Conservation (phyloP, 805 yeast genomes). For the Zygoascus tannicola region DNA sequence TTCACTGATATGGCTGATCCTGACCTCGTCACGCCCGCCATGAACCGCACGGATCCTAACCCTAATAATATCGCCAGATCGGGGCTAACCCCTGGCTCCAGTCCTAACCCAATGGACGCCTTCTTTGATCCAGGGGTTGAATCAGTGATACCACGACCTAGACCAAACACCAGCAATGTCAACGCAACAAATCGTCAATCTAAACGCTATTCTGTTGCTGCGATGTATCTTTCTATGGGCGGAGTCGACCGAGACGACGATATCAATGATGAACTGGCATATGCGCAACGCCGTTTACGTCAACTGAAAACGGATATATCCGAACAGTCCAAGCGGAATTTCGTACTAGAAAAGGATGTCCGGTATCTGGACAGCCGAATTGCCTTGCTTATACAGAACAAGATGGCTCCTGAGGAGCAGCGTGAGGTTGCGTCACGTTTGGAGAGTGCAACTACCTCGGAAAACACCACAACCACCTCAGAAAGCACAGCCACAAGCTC, state of each 20-base stretch:
- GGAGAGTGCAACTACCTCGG: slow-evolving; percentile 16
- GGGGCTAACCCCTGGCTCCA: too few relatives aligned
- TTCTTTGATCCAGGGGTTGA: too few relatives aligned
- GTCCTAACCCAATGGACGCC: too few relatives aligned
- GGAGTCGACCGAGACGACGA: slow-evolving; percentile 29
- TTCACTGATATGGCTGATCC: too few relatives aligned
- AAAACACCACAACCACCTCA: neutral
- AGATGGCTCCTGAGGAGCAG: slow-evolving; percentile 30
- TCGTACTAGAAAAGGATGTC: slow-evolving; percentile 31
- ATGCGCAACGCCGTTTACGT: slow-evolving; percentile 26
- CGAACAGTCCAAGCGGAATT: slow-evolving; percentile 29
- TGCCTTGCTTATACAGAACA: slow-evolving; percentile 32
- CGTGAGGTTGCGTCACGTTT: slow-evolving; percentile 27
- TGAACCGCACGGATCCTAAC: too few relatives aligned
- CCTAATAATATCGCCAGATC: too few relatives aligned
- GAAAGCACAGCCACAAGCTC: slow-evolving; percentile 12
- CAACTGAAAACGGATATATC: slow-evolving; percentile 28
- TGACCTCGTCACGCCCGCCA: too few relatives aligned
- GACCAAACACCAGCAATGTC: slow-evolving; percentile 1
- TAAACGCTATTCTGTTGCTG: slow-evolving; percentile 30
- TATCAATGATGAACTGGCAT: slow-evolving; percentile 28
- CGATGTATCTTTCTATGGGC: slow-evolving; percentile 28
- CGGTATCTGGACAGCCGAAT: slow-evolving; percentile 31
- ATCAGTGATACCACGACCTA: too few relatives aligned
- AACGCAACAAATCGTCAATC: slow-evolving; percentile 19